Conservation (phyloP, 73 alveolate genomes). For the Paramecium sexaurelia region DNA sequence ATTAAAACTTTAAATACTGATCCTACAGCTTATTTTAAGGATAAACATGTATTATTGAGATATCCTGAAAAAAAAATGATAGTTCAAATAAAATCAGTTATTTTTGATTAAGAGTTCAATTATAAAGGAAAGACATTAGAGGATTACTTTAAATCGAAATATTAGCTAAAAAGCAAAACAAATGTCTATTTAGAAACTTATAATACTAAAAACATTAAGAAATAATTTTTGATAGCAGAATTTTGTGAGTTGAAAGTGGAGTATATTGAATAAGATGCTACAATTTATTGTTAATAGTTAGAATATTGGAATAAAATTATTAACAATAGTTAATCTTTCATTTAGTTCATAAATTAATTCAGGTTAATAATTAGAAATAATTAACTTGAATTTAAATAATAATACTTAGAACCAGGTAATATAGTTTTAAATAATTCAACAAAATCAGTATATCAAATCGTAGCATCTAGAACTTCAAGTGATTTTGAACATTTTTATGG, state of each 20-base stretch:
- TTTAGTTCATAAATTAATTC: neutral
- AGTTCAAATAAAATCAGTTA: neutral
- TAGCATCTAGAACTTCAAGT: conserved; percentile 5
- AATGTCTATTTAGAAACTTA: conserved; percentile 5
- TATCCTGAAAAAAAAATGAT: conserved; percentile 14
- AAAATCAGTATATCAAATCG: neutral
- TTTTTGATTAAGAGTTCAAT: neutral
- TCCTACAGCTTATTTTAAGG: neutral
- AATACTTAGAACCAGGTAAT: conserved; percentile 26
- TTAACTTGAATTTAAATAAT: neutral
- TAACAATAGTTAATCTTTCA: neutral
- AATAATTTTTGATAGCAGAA: conserved; percentile 16
- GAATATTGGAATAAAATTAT: conserved; percentile 38
- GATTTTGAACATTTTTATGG: conserved; percentile 24
- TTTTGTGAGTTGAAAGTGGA: conserved; percentile 35
- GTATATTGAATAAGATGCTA: neutral
- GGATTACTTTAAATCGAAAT: neutral
- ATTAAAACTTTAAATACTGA: neutral
- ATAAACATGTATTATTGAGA: neutral
- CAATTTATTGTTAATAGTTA: neutral
- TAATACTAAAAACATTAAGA: neutral
- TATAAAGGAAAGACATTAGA: neutral
- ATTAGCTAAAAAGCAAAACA: neutral
- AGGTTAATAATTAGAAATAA: neutral
- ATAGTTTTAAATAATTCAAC: neutral